Base-by-base conservation (phyloP, 805 yeast genomes). In the Lachancea quebecensis region DNA sequence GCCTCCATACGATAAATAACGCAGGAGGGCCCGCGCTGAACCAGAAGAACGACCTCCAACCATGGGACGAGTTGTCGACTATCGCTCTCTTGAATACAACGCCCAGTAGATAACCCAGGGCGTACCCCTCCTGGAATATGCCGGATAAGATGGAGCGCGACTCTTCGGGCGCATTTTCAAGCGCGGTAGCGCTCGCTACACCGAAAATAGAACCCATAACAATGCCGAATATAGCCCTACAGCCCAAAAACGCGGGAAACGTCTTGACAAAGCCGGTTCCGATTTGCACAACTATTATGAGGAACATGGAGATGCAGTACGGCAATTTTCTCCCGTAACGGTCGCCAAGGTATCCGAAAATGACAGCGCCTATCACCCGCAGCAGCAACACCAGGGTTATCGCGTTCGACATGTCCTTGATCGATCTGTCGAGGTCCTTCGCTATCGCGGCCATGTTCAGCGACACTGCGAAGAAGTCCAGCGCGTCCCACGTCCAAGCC, bases 121-220 rank as follows among this genome's bases (percentile, higher is more conserved):
- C 82, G 53, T 82, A 87, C 49, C 95, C 95, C 60, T 85, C 84
- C 64, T 86, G 95, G 59, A 87, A 77, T 35, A 85, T 62, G 39
- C 86, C 87, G 31, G 81, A 74, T 39, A 81, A 63, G 46, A 80
- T 69, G 38, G 85, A 82, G 55, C 82, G 73, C 11, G 86, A 77
- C 25, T 64, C 67, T 1, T 58, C 57, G 1, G 87, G 87, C 41
- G 79, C 72, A 56, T 81, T 83, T 51, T 81, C 85, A 30, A 83
- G 67, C 8, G 87, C 79, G 3, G 81, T 77, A 10, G 84, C 82
- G 21, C 81, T 74, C 28, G 81, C 77, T 44, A 78, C 74, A 35
- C 86, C 86, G 57, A 73, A 82, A 37, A 80, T 65, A 41, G 86
- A 87, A 29, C 88, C 89, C 85, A 82, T 79, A 39, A 79, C 75